Base-by-base conservation (phyloP, 306 rosid species). In the Cicer judaicum region DNA sequence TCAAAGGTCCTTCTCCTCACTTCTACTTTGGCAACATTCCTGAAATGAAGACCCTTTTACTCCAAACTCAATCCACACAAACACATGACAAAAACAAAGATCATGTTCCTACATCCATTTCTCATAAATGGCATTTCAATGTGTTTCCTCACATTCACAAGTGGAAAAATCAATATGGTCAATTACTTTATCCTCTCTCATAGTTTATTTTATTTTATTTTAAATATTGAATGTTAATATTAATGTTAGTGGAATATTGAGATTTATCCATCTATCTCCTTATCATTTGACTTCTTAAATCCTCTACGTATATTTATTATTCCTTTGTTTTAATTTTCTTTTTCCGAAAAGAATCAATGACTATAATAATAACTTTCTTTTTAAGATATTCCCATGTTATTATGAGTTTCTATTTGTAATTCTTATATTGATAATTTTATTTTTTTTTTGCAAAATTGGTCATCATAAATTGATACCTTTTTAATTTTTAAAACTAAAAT, bases 161-260 rank as follows among this genome's bases (percentile, higher is more conserved):
- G 64, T 93, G 95, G 95, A 82, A 54, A 59, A 60, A 70, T 2
- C 74, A 84, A 79, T 89, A 86, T 16, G 95, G 96, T 93, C 47
- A 21, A 3, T 5, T 18, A 7, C 29, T 24, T 36, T 38, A 16
- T 5, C 44, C 41, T 21, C 5, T 19, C 55, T 66, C 19, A 11
- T 48, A 38, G 1, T 13, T 29, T 29, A 24, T 24, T 29, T 29
- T 29, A 29, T 29, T 29, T 5, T 29, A 16, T 2, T 16, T 54
- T 7, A 49, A 5, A 2, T 52, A 52, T 52, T 10, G 16, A 52
- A 49, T 49, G 8, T 49, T n/a, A 48, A 5, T 48, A 29, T 29
- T 29, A 29, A 29, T 29, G 34, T 29, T 29, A 29, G 34, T 3
- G 34, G 34, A 29, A 29, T 29, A 29, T 29, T 29, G 34, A 2